These are phyloP conservation scores for Linaria vulgaris DNA, from an alignment of 257 asterid genomes.

Conservation along the genomic window DNA sequence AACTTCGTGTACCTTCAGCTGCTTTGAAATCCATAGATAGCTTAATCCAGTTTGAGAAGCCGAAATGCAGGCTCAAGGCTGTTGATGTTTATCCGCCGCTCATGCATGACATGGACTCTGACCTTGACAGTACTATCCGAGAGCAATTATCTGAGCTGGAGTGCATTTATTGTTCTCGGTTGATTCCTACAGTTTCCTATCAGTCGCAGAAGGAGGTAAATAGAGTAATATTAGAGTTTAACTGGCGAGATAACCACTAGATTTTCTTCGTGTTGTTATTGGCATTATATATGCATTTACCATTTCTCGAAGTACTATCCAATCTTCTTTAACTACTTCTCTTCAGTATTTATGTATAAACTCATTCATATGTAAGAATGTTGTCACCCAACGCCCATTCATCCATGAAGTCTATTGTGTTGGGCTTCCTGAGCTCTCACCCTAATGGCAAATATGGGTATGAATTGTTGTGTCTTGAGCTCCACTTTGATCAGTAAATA, in stretches of 20 bases:
- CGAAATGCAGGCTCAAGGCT: constrained; percentile 79
- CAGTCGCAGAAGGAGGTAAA: constrained; percentile 97
- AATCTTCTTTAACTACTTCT: neutral
- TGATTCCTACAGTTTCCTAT: constrained; percentile 59
- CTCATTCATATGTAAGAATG: too few relatives aligned
- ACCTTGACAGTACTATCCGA: constrained; percentile 66
- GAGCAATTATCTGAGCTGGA: constrained; percentile 70
- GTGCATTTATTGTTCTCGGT: constrained; percentile 68
- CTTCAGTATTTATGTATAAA: too few relatives aligned
- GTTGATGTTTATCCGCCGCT: constrained; percentile 62
- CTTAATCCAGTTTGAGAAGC: constrained; percentile 88
- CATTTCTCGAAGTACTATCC: neutral
- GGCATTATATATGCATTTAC: too few relatives aligned
- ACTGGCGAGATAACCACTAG: neutral
- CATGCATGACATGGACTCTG: constrained; percentile 48
- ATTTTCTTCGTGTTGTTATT: neutral
- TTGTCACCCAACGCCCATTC: too few relatives aligned
- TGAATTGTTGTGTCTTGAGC: too few relatives aligned
- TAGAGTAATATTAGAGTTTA: constrained; percentile 1
- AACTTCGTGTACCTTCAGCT: constrained; percentile 78
- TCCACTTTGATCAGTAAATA: too few relatives aligned
- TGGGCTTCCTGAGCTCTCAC: too few relatives aligned
- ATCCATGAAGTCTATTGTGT: too few relatives aligned
- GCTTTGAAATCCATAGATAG: constrained; percentile 92
- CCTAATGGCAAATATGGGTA: too few relatives aligned